phyloP scores from a whole-genome alignment of 139 green algal species.

The Raphidocelis subcapitata region DNA sequence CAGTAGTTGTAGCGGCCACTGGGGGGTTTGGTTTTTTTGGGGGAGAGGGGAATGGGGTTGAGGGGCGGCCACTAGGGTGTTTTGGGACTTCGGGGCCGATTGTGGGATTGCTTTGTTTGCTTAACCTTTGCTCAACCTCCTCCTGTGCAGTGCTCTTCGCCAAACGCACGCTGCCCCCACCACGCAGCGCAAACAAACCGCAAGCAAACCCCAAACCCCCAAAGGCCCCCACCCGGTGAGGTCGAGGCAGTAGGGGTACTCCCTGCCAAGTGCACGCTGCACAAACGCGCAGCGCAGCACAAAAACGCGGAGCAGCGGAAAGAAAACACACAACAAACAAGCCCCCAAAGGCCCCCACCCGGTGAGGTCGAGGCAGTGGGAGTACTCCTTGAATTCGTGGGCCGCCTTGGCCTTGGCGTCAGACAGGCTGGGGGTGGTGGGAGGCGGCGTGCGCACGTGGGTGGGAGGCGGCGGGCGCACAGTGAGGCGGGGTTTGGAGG shows the following conservation, averaged over 20 bases:
- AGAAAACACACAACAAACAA: background rate
- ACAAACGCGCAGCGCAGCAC: background rate
- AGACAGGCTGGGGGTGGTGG: slow-evolving; percentile 1
- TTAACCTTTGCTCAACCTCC: too few relatives aligned
- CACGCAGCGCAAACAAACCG: background rate
- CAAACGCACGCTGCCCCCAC: background rate
- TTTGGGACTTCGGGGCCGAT: too few relatives aligned
- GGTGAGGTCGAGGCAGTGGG: slow-evolving; percentile 25
- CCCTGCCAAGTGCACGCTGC: background rate
- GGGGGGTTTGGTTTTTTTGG: background rate
- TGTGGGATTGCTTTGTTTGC: too few relatives aligned
- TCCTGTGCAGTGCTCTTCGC: background rate
- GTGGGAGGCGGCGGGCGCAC: background rate
- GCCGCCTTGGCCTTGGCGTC: background rate
- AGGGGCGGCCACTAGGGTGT: background rate
- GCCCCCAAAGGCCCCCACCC: background rate
- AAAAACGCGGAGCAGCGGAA: background rate
- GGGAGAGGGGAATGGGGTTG: background rate
- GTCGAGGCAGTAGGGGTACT: slow-evolving; percentile 15
- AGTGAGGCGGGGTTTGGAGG: background rate
- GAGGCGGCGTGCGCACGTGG: background rate
- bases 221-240: slow-evolving; percentile 6
- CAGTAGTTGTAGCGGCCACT: slow-evolving; percentile 24
- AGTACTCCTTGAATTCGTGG: slow-evolving; percentile 22
- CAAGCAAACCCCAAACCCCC: background rate